Evolutionary conservation across 805 yeast species (phyloP).

Genomic region (Metschnikowia proteae): DNA sequence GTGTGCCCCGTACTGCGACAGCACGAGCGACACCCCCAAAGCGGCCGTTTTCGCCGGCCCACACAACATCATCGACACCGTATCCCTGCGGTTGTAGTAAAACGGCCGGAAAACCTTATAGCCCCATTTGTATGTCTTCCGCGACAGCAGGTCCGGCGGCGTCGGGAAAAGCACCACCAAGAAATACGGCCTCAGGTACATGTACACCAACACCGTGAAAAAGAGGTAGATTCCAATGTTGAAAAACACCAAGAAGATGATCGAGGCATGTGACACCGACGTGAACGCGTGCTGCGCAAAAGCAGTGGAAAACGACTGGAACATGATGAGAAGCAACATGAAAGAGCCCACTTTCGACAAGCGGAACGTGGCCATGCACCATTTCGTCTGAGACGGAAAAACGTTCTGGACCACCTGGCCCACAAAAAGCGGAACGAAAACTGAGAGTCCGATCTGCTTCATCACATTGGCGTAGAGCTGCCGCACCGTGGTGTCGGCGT

Average conservation of each 20-base stretch:
- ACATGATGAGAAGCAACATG: slow-evolving; percentile 75
- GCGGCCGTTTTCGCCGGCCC: slow-evolving; percentile 96
- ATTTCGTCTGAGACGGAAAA: slow-evolving; percentile 60
- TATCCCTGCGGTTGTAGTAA: slow-evolving; percentile 65
- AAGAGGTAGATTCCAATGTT: slow-evolving; percentile 75
- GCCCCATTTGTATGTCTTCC: slow-evolving; percentile 42
- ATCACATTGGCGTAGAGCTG: slow-evolving; percentile 69
- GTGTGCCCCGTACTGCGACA: slow-evolving; percentile 70
- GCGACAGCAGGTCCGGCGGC: slow-evolving; percentile 46
- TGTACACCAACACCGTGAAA: slow-evolving; percentile 63
- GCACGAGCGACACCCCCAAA: slow-evolving; percentile 77
- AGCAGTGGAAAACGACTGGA: slow-evolving; percentile 80
- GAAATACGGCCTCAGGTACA: slow-evolving; percentile 58
- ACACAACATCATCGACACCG: slow-evolving; percentile 78
- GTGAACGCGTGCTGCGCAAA: slow-evolving; percentile 79
- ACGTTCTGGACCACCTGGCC: slow-evolving; percentile 79
- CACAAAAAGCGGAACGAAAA: slow-evolving; percentile 81
- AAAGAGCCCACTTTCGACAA: slow-evolving; percentile 73
- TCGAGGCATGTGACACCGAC: slow-evolving; percentile 60
- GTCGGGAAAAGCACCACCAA: slow-evolving; percentile 40
- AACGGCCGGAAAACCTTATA: slow-evolving; percentile 56
- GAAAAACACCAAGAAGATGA: slow-evolving; percentile 77
- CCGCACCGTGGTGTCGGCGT: slow-evolving; percentile 43
- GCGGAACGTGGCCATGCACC: slow-evolving; percentile 54
- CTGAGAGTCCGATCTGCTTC: slow-evolving; percentile 82